Evolutionary conservation across 257 asterid species (phyloP), one percentile per base, ranked within the genome.

Genomic region (Primulina tabacum): DNA sequence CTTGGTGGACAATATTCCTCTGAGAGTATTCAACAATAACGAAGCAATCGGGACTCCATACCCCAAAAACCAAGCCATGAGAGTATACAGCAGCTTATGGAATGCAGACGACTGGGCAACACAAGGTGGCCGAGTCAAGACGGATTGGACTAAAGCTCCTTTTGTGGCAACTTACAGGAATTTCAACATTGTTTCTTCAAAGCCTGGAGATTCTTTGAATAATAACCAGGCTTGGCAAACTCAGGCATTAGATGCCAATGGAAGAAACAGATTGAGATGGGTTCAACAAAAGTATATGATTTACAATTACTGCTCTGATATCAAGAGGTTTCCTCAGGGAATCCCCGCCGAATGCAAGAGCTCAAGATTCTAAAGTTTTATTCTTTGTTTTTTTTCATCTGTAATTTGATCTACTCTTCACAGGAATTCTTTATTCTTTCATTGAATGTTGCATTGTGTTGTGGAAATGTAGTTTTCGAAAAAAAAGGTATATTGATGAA

Each of bases 11-110:
- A 80, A 82, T 34, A 82, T 70, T 37, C 90, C 90, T 0, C 76
- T 85, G 47, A 82, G 89, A 74, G 85, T 82, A 8, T 82, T 61
- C 78, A 65, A 63, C 75, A 85, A 82, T 55, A n/a, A 82, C 24
- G 81, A 77, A 75, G 76, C 81, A 3, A 64, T 64, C 8, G 83
- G 85, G 2, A 70, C 77, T 20, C 67, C 87, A 11, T 82, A 67
- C 58, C 85, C 84, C 0, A 78, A 59, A 60, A 76, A 30, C 24
- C 84, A 82, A 43, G 33, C 82, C 1, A 74, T 81, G 82, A 77
- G 68, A 53, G 58, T 77, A 1, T 73, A 70, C 37, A 67, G 74
- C 0, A 72, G 79, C 26, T 11, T 80, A 40, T 77, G 82, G 84
- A 71, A 80, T 53, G 85, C 76, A 1, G 85, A 77, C 53, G 80